These are phyloP conservation scores for Phyllostachys edulis DNA, from an alignment of 176 grass and related monocot species.

Conservation along the genomic window DNA sequence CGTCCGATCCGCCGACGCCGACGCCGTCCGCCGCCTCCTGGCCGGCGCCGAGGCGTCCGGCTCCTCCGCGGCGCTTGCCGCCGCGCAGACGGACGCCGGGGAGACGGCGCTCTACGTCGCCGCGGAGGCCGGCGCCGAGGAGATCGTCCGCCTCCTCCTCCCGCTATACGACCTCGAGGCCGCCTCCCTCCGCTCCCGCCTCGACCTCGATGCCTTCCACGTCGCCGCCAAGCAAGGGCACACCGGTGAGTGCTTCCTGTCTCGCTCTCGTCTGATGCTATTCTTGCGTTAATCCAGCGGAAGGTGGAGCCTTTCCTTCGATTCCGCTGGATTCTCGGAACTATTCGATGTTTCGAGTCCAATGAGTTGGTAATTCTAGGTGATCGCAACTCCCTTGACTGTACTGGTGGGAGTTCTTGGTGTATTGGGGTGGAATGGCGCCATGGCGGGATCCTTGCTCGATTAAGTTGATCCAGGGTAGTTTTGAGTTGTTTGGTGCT, in stretches of 20 bases:
- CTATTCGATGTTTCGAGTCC: not conserved
- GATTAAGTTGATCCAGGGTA: not conserved
- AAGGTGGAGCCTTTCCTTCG: not conserved
- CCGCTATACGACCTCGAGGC: slow-evolving; percentile 68
- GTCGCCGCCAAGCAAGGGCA: slow-evolving; percentile 88
- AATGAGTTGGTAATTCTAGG: not conserved
- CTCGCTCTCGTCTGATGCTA: not conserved
- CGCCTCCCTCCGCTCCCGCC: slow-evolving; percentile 63
- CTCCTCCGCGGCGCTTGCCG: slow-evolving; percentile 32
- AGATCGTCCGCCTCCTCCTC: slow-evolving; percentile 67
- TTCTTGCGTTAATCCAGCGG: not conserved
- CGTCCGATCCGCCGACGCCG: slow-evolving; percentile 74
- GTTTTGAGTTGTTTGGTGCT: not conserved
- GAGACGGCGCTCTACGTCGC: slow-evolving; percentile 92
- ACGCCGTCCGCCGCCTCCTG: slow-evolving; percentile 56
- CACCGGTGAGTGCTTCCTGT: slow-evolving; percentile 47
- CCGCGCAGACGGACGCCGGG: slow-evolving; percentile 70
- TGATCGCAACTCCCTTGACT: not conserved
- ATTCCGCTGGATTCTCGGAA: not conserved
- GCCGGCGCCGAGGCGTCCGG: slow-evolving; percentile 30
- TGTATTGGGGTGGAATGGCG: not conserved
- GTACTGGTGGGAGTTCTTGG: not conserved
- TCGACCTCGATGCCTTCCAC: slow-evolving; percentile 94
- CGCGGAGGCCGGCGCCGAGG: slow-evolving; percentile 71
- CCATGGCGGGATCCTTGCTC: not conserved